Base-by-base conservation (phyloP, 371 early-diverging fungal species). In the Blakeslea trispora region DNA sequence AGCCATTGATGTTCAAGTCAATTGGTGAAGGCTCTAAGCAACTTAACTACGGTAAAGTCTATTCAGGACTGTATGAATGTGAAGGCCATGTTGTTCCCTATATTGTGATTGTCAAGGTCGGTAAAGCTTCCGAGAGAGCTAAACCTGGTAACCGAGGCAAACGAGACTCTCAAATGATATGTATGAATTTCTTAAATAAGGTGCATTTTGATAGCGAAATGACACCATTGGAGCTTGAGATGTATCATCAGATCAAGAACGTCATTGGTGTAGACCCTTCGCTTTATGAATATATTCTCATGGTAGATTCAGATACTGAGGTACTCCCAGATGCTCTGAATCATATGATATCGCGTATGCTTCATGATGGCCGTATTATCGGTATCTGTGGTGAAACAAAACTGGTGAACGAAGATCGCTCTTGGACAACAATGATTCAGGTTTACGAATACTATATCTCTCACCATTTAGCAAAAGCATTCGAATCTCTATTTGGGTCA, bases 61-160 rank as follows among this genome's bases (percentile, higher is more conserved):
- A 99, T 76, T 90, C 97, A 19, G 99, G 99, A 15, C 79, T 96
- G 34, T 99, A 99, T 74, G 91, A 93, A 66, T 83, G 86, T 54
- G 86, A 82, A 59, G 97, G 92, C 10, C 94, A 92, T 48, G 85
- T 90, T 39, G 91, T 97, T 5, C 97, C 98, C 0, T 98, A 93
- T 61, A 77, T 99, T 54, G 94, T 98, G 1, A 83, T 99, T 5
- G 94, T 90, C 73, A 99, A 99, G 82, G 87, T 87, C 43, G 99
- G 99, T 50, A 85, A 82, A 31, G 87, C 90, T 1, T 81, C 81
- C 19, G 92, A 93, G 69, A 81, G 85, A 53, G 79, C 81, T 50
- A 91, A 90, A 67, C 88, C 95, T 10, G 98, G 97, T n/a, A 99
- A 99, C 72, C 82, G 99, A 43, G 99, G 99, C 64, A 99, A 99